phyloP scores from a whole-genome alignment of 176 grass and related monocot species.

The Hordeum marinum region DNA sequence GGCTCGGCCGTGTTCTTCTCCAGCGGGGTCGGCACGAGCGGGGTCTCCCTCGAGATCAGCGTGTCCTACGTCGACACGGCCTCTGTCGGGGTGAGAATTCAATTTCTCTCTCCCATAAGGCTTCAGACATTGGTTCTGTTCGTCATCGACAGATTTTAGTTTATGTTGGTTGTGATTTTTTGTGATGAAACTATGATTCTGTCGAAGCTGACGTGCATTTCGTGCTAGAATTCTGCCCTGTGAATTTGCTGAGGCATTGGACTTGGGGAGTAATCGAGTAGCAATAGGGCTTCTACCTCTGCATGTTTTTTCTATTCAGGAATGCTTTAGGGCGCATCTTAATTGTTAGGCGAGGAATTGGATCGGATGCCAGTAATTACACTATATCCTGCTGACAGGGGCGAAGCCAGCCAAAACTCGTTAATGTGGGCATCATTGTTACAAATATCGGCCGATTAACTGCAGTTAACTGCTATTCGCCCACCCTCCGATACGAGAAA shows the following conservation, averaged over 20 bases:
- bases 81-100: slow-evolving; percentile 48
- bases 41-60: slow-evolving; percentile 70
- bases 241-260: not conserved
- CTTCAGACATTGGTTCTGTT: not conserved
- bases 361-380: not conserved
- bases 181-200: not conserved
- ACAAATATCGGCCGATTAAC: too few species aligned
- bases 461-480: too few species aligned
- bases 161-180: not conserved
- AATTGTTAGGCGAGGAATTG: not conserved
- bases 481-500: too few species aligned
- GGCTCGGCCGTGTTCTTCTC: slow-evolving; percentile 59
- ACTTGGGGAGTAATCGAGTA: not conserved
- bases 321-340: not conserved
- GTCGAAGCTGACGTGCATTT: not conserved
- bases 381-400: not conserved
- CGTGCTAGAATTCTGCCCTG: not conserved
- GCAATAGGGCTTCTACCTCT: not conserved
- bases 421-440: not conserved
- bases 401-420: not conserved
- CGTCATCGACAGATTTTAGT: not conserved
- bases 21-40: slow-evolving; percentile 17
- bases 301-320: not conserved
- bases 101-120: not conserved
- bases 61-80: slow-evolving; percentile 62